Conservation (phyloP, 192 early-diverging fungal species). For the Chytriomyces confervae region DNA sequence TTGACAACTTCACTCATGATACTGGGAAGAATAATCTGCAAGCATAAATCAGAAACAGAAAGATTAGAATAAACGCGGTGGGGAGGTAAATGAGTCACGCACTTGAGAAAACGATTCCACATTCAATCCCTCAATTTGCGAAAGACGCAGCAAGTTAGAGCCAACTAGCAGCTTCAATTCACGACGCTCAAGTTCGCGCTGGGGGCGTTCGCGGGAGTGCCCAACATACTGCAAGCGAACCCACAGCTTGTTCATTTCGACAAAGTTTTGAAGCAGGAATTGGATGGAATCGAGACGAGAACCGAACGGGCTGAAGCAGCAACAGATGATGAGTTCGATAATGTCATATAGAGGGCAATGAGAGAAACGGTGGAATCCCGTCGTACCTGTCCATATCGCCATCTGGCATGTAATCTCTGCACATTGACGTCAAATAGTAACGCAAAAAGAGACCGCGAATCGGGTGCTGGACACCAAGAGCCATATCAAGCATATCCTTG, state of each 20-base stretch:
- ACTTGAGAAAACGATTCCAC: conserved; percentile 49
- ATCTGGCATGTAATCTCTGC: conserved; percentile 91
- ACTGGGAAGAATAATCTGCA: conserved; percentile 80
- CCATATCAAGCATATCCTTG: conserved; percentile 99
- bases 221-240: conserved; percentile 98
- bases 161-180: conserved; percentile 97
- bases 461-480: conserved; percentile 97
- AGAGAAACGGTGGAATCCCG: not conserved
- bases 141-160: conserved; percentile 91
- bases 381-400: conserved; percentile 56
- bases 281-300: conserved; percentile 90
- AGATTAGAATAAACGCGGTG: not conserved
- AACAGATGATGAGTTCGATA: conserved; percentile 16
- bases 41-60: not conserved
- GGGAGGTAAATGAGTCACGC: too few species aligned
- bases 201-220: conserved; percentile 89
- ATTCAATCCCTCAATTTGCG: conserved; percentile 88
- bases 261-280: conserved; percentile 97
- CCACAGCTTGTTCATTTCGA: conserved; percentile 99
- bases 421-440: conserved; percentile 94
- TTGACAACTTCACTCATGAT: conserved; percentile 96
- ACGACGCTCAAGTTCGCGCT: conserved; percentile 93
- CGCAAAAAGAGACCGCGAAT: conserved; percentile 96
- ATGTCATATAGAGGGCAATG: too few species aligned
- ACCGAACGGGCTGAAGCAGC: conserved; percentile 70